Base-by-base conservation (phyloP, 495 filamentous ascomycete genomes). In the Astrocystis sublimbata region DNA sequence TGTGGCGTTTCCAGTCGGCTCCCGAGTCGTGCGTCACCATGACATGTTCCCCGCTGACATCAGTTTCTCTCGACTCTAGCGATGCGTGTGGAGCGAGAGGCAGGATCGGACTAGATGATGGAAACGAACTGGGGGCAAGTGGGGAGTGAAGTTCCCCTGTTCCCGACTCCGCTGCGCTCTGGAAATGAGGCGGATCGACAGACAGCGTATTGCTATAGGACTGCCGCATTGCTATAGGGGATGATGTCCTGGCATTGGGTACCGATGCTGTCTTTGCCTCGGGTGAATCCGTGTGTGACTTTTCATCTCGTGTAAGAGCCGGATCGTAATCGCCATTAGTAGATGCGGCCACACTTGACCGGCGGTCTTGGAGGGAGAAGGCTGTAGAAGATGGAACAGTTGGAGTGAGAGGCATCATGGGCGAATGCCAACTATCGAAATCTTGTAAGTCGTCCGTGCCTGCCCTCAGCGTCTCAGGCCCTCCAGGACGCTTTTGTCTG, bases 1-100 rank as follows among this genome's bases (percentile, higher is more conserved):
- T 82, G 58, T 82, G 79, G 28, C 79, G 73, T 63, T 75, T 77
- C 79, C 79, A 82, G 13, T 72, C 75, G 33, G 76, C 72, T 1
- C 78, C 79, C 26, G 74, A 66, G 40, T 72, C 75, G 62, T 81
- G 75, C 66, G 74, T 69, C 21, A 79, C 75, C 36, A 76, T 77
- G 12, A 79, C 65, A 58, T 79, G 78, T 58, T 80, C 78, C 26
- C 74, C 78, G 23, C 76, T 70, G 0, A 80, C 61, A 28, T 78
- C 74, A 26, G 76, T 72, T 52, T 77, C 75, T 2, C 68, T 63
- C n/a, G 63, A 55, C n/a, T 68, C 65, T 8, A 72, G 60, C 51
- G 65, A 67, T 15, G 65, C 63, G 33, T 72, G 70, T 47, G 68
- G 70, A 52, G 68, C 70, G 26, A 70, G 58, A 24, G 70, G 70